Evolutionary conservation across 345 rosid genomes (phyloP).

Genomic region (Syzygium aqueum): DNA sequence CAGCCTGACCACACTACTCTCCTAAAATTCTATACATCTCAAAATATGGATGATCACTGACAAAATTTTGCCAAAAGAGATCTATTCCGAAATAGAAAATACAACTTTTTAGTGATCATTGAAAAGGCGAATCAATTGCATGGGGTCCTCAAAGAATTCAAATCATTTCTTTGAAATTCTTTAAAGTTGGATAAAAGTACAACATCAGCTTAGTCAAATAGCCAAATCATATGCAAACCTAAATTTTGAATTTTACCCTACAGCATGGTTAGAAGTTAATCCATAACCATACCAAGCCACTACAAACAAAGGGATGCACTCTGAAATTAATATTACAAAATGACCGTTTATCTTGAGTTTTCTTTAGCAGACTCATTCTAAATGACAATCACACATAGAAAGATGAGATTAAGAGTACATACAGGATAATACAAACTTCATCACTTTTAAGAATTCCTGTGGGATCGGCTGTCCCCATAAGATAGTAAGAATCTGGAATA

Average conservation of each 20-base stretch:
- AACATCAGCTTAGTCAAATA: background rate
- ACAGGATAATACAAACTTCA: conserved; percentile 86
- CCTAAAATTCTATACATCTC: background rate
- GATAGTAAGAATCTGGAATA: conserved; percentile 54
- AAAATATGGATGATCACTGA: background rate
- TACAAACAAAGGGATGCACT: background rate
- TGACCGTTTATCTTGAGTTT: background rate
- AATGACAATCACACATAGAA: background rate
- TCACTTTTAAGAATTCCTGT: conserved; percentile 43
- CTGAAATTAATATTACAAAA: background rate
- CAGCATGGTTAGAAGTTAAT: background rate
- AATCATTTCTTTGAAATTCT: background rate
- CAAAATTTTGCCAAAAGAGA: background rate
- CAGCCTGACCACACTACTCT: background rate
- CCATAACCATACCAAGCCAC: background rate
- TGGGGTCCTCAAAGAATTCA: background rate
- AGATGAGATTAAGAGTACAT: conserved; percentile 10
- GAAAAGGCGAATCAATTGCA: background rate
- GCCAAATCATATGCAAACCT: background rate
- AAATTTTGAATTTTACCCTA: background rate
- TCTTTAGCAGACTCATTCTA: background rate
- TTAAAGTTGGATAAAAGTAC: background rate
- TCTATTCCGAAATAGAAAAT: background rate
- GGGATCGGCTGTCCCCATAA: conserved; percentile 90
- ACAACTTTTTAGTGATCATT: background rate